Conservation (phyloP, 768 basidiomycete species). For the Amanita phalloides region DNA sequence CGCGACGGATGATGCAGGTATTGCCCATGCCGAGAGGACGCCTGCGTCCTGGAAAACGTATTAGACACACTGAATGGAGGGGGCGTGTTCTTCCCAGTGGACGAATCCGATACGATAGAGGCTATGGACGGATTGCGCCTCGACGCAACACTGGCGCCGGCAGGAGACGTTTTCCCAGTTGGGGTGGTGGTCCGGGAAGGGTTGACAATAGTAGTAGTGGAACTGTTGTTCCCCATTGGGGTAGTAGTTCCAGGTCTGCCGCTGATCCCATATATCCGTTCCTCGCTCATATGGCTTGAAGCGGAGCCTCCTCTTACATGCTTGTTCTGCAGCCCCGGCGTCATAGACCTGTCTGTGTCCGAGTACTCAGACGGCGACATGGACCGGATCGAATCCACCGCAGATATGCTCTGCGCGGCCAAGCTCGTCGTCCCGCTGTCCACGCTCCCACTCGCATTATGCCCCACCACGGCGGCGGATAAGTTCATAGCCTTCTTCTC, state of each 20-base stretch:
- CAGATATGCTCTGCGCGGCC: conserved; percentile 8
- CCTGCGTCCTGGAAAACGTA: background rate
- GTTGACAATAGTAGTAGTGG: conserved; percentile 3
- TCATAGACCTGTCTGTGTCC: conserved; percentile 21
- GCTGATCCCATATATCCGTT: conserved; percentile 8
- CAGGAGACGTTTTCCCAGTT: conserved; percentile 24
- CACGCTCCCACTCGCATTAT: conserved; percentile 1
- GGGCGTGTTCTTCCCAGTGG: conserved; percentile 16
- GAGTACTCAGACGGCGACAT: conserved; percentile 50
- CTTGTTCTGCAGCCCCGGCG: conserved; percentile 19
- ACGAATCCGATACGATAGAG: conserved; percentile 64
- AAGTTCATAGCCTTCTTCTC: conserved; percentile 9
- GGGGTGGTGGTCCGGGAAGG: conserved; percentile 7
- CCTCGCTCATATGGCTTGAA: conserved; percentile 3
- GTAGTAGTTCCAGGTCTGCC: conserved; percentile 6
- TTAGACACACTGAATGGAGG: background rate
- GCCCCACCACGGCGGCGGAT: background rate
- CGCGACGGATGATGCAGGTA: background rate
- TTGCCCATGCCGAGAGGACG: background rate
- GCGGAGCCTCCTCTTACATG: background rate
- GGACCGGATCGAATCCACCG: conserved; percentile 21
- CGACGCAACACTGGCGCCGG: conserved; percentile 8
- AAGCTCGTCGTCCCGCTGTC: conserved; percentile 3
- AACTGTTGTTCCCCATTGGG: conserved; percentile 6
- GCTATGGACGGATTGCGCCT: conserved; percentile 62